Base-by-base conservation (phyloP, 2,329 filamentous ascomycete species). In the Stagonosporopsis chrysanthemi region DNA sequence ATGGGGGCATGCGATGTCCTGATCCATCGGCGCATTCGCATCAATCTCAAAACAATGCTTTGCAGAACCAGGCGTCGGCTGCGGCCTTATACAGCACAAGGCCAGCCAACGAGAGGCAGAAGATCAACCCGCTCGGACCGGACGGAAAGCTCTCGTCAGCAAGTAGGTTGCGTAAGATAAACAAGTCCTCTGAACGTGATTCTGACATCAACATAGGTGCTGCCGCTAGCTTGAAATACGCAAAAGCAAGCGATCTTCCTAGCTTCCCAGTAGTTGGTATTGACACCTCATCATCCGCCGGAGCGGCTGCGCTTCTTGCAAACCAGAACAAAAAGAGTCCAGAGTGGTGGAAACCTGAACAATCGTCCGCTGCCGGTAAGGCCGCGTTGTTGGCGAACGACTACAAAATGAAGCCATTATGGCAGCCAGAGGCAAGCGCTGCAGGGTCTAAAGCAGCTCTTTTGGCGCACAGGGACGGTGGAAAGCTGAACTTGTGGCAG, bases 361-460 rank as follows among this genome's bases (percentile, higher is more conserved):
- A 82, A 41, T 80, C 85, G 26, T 65, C 70, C 24, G 83, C 84
- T 9, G 87, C 88, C 8, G 82, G 83, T 51, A 83, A 83, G 52
- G 86, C 86, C 31, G 86, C 86, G 1, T 70, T 83, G 52, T 75
- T 83, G 29, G 86, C 84, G 22, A 84, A 86, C 64, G 83, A 87
- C 68, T 86, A 86, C 67, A 84, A 85, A 69, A 83, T 78, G 82
- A 82, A 72, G 74, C 86, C 88, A 3, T 56, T 83, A 7, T 89
- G 87, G 86, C 82, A 89, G 61, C 86, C 87, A 8, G 81, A 87
- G 56, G 78, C 83, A 52, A 90, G 85, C 69, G 79, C 85, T 12
- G 85, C 88, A 46, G 89, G 90, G 33, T 87, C 89, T 47, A 91
- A 90, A 71, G 91, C 92, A 44, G 92, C 92, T 4, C 72, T 91